phyloP scores from a whole-genome alignment of 1,284 basidiomycete species.

The Ceratobasidium sp. region DNA sequence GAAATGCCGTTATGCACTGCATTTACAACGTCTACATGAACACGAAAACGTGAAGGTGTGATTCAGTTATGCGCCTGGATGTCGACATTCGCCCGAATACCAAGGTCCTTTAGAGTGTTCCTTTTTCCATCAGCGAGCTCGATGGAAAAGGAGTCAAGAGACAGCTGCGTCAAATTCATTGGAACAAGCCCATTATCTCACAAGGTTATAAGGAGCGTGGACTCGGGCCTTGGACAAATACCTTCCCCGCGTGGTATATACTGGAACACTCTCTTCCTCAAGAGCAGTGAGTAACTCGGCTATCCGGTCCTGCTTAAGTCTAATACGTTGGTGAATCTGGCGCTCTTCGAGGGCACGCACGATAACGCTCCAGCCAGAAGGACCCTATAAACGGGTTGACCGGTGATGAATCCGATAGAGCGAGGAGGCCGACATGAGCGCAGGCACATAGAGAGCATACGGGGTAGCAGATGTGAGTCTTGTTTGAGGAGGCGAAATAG shows the following conservation, averaged over 20 bases:
- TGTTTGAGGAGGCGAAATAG: too few species aligned
- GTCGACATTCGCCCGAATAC: too few species aligned
- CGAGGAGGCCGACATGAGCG: conserved; percentile 7
- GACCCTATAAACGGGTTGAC: conserved; percentile 30
- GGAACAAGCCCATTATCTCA: not conserved
- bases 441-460: conserved; percentile 11
- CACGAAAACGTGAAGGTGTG: too few species aligned
- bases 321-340: conserved; percentile 26
- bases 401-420: conserved; percentile 23
- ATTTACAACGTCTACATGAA: too few species aligned
- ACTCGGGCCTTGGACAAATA: conserved; percentile 39
- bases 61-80: too few species aligned
- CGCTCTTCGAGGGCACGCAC: conserved; percentile 22
- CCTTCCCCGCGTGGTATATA: conserved; percentile 30
- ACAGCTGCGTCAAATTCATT: conserved; percentile 36
- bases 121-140: conserved; percentile 71
- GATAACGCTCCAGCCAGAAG: conserved; percentile 23
- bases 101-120: conserved; percentile 69
- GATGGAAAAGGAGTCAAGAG: conserved; percentile 66
- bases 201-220: not conserved
- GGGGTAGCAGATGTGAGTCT: conserved; percentile 4
- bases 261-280: conserved; percentile 37
- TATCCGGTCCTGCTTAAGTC: conserved; percentile 40
- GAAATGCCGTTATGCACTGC: too few species aligned
- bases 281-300: conserved; percentile 31